Base-by-base conservation (phyloP, 345 rosid genomes). In the Adansonia digitata region DNA sequence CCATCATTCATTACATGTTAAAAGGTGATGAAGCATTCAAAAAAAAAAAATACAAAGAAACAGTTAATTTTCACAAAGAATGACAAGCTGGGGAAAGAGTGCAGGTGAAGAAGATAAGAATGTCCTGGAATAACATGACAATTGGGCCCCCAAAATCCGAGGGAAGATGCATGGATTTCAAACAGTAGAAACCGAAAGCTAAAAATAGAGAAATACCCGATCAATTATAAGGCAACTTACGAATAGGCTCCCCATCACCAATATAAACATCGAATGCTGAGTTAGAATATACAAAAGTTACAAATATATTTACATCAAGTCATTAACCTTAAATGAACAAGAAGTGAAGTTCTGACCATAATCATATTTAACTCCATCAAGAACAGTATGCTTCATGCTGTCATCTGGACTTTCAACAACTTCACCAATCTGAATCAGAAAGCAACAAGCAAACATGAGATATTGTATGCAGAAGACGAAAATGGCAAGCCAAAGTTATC, bases 331-430 rank as follows among this genome's bases (percentile, higher is more conserved):
- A 59, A 29, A 59, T 14, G n/a, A 59, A n/a, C 2, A 59, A 27
- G n/a, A 59, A 59, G 37, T 7, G 35, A 61, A 61, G 42, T 13
- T 31, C 90, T 77, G 48, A 96, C 97, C 98, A 74, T 78, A 85
- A 84, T 96, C 99, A 89, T 93, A 93, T 77, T 90, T 91, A 69
- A 79, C 81, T 79, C 98, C 99, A 82, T 89, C 82, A 77, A 73
- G 80, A 75, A 81, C 77, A 39, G 94, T 88, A 39, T 78, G 89
- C 37, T 80, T 87, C 79, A 83, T 81, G 81, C 84, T 85, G 86
- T 92, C 97, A 76, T 87, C 97, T 49, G 99, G 98, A 69, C 99
- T 97, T 85, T 93, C 99, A 78, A 96, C 93, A 79, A 96, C 99
- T 83, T 96, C 98, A 43, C 98, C 98, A 85, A 96, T 89, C 99